Percentiles rank a stretch among this genome's conserved stretches.
These are phyloP conservation scores for Botryotinia convoluta DNA, from an alignment of 2,329 filamentous ascomycete species.

Conservation along the genomic window DNA sequence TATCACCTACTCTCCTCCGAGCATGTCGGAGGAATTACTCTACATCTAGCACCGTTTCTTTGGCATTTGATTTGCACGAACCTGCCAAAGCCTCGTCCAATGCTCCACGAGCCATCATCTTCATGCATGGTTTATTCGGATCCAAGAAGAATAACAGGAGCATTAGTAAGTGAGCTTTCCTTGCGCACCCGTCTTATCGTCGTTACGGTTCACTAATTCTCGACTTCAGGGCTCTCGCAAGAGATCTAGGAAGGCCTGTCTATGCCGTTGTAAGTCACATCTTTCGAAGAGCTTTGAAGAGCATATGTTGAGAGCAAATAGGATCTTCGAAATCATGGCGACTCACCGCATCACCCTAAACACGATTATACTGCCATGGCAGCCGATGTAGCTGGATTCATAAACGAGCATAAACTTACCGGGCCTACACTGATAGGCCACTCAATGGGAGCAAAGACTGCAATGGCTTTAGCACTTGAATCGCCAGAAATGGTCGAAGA, in stretches of 20 bases:
- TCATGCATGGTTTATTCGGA: constrained; percentile 91
- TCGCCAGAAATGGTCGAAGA: constrained; percentile 65
- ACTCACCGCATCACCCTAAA: constrained; percentile 71
- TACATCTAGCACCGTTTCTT: constrained; percentile 26
- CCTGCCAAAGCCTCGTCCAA: constrained; percentile 49
- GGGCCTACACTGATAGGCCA: constrained; percentile 82
- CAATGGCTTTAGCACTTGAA: constrained; percentile 79
- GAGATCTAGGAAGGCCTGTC: constrained; percentile 75
- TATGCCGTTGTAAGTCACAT: constrained; percentile 69
- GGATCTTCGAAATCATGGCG: constrained; percentile 92
- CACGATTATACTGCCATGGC: constrained; percentile 86
- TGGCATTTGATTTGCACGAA: constrained; percentile 67
- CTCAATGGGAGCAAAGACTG: constrained; percentile 93
- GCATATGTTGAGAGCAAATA: constrained; percentile 39
- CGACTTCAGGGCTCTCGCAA: constrained; percentile 65
- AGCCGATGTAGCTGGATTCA: constrained; percentile 76
- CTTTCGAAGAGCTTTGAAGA: background rate
- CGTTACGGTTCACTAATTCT: constrained; percentile 22
- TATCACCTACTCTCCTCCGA: constrained; percentile 10
- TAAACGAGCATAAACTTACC: constrained; percentile 66
- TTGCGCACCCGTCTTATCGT: constrained; percentile 7
- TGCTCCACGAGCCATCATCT: constrained; percentile 65
- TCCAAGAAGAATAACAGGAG: constrained; percentile 93
- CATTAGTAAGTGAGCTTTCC: constrained; percentile 75
- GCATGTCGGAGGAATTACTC: constrained; percentile 23